Base-by-base conservation (phyloP, 2,329 filamentous ascomycete species). In the Arthrobotrys musiformis region DNA sequence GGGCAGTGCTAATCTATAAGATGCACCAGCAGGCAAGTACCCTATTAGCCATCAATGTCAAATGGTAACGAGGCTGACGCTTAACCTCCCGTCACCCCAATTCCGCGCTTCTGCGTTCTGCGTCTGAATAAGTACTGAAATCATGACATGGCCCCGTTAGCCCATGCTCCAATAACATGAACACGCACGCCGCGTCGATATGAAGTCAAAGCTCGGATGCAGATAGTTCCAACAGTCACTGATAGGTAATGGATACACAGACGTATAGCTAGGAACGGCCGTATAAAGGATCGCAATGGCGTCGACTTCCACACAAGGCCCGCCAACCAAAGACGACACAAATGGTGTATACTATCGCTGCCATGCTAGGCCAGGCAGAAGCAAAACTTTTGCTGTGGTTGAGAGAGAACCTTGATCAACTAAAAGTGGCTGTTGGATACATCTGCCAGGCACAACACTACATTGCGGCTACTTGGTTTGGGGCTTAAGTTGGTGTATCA, bases 31-130 rank as follows among this genome's bases (percentile, higher is more conserved):
- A 15, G 26, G 30, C 63, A 24, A 19, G 44, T 48, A 19, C 44
- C n/a, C 26, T 46, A 52, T n/a, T 46, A 42, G 30, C 13, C 13
- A 26, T 35, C 48, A 15, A 56, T 72, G 58, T 28, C 68, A 72
- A 72, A 72, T 64, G 58, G 33, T 26, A 76, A 69, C 63, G 62
- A 69, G 72, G 72, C 72, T 76, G 72, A 76, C 48, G 70, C 40
- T 54, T 46, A n/a, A n/a, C n/a, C 17, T 70, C 58, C 60, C 58
- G 58, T 62, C 22, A 62, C 56, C 61, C 22, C 7, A 56, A 26
- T 64, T 33, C 26, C 48, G 68, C 68, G 28, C 60, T 15, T 70
- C 46, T 64, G 68, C 68, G 68, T 64, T 72, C 52, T 72, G 68
- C 46, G 30, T 50, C 56, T 42, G 58, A 48, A 13, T 33, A 40